Conservation (phyloP, 371 early-diverging fungal species). For the Rhizopus stolonifer region DNA sequence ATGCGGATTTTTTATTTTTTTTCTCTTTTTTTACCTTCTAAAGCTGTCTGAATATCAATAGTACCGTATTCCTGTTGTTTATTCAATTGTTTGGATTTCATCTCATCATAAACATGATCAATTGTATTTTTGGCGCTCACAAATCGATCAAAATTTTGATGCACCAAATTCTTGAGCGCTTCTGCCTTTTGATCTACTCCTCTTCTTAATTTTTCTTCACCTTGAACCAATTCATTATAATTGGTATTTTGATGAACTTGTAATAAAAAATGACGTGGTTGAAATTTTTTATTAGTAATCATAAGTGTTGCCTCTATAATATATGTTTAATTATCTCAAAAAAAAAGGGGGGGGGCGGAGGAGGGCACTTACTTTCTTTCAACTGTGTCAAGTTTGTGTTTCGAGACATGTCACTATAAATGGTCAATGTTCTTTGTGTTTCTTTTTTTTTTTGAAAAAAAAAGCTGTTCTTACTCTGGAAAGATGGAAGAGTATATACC, state of each 20-base stretch:
- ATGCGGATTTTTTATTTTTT: neutral
- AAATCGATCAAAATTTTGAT: constrained; percentile 94
- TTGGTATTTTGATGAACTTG: constrained; percentile 84
- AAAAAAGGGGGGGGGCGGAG: neutral
- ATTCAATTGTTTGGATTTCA: constrained; percentile 81
- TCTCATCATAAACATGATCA: constrained; percentile 90
- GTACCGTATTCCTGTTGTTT: constrained; percentile 83
- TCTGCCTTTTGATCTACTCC: constrained; percentile 84
- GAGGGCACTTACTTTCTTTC: constrained; percentile 45
- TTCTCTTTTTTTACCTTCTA: constrained; percentile 30
- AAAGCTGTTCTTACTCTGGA: constrained; percentile 49
- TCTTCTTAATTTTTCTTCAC: constrained; percentile 67
- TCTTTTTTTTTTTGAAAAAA: no score
- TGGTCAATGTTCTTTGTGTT: neutral
- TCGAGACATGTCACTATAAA: constrained; percentile 29
- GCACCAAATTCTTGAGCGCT: constrained; percentile 83
- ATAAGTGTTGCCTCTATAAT: constrained; percentile 41
- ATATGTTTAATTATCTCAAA: neutral
- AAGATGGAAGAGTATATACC: constrained; percentile 45
- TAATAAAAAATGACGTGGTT: constrained; percentile 75
- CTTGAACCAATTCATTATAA: constrained; percentile 77
- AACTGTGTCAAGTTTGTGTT: constrained; percentile 38
- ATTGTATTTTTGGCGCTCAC: constrained; percentile 94
- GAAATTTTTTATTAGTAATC: constrained; percentile 71
- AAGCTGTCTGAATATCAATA: constrained; percentile 29